These are phyloP conservation scores for Boletellus ananas DNA, from an alignment of 768 basidiomycete genomes.

Conservation along the genomic window DNA sequence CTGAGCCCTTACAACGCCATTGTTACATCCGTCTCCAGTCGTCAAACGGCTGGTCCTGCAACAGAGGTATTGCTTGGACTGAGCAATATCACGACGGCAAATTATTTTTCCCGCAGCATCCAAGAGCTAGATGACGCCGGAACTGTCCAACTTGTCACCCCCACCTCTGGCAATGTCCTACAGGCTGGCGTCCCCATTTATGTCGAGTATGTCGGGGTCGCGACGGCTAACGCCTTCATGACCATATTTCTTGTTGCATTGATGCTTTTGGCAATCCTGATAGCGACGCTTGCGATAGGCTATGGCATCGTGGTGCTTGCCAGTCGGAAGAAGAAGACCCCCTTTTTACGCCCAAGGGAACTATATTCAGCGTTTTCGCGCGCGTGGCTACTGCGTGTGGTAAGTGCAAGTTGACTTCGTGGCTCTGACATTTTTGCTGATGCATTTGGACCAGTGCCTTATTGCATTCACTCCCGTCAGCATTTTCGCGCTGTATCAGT, in stretches of 20 bases:
- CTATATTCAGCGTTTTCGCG: conserved; percentile 46
- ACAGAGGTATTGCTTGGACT: conserved; percentile 10
- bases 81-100: conserved; percentile 7
- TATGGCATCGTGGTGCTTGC: conserved; percentile 41
- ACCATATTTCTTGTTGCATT: conserved; percentile 77
- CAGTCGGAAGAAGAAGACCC: conserved; percentile 18
- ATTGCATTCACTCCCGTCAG: conserved; percentile 64
- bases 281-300: conserved; percentile 48
- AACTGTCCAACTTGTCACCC: conserved; percentile 63
- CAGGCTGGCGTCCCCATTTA: conserved; percentile 82
- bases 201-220: conserved; percentile 71
- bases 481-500: conserved; percentile 84
- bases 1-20: conserved; percentile 71
- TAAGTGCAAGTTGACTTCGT: conserved; percentile 35
- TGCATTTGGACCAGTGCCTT: conserved; percentile 43
- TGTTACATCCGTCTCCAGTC: not conserved
- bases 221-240: conserved; percentile 86
- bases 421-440: conserved; percentile 2
- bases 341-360: conserved; percentile 17
- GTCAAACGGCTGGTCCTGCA: not conserved
- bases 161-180: conserved; percentile 60
- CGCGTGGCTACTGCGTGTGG: conserved; percentile 65
- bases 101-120: conserved; percentile 14
- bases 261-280: conserved; percentile 59
- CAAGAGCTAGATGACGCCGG: conserved; percentile 25